Percentiles rank a stretch among this genome's conserved stretches.
phyloP scores from a whole-genome alignment of 495 filamentous ascomycete genomes.

The Immersiella caudata region DNA sequence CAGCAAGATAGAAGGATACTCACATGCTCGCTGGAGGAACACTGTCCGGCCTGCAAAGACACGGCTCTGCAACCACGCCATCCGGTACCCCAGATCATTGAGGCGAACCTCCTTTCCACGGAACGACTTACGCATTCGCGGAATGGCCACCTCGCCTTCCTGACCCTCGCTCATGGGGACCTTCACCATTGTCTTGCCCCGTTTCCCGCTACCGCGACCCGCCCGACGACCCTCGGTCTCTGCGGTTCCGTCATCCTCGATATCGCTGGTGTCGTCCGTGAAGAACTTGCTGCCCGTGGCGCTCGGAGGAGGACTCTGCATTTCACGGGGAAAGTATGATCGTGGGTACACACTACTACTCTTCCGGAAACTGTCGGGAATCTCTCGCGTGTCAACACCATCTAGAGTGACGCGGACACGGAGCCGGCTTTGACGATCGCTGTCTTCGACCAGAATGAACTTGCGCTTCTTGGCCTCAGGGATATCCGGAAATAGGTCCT shows the following conservation, averaged over 20 bases:
- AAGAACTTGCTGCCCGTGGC: slow-evolving; percentile 68
- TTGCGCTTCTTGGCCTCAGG: slow-evolving; percentile 89
- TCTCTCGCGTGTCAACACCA: slow-evolving; percentile 85
- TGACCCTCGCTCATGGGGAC: slow-evolving; percentile 69
- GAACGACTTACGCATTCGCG: slow-evolving; percentile 64
- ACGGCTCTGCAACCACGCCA: slow-evolving; percentile 92
- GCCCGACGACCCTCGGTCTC: slow-evolving; percentile 52
- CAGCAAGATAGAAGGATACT: slow-evolving; percentile 46
- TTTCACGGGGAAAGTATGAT: slow-evolving; percentile 84
- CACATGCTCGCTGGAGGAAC: slow-evolving; percentile 91
- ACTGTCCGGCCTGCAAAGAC: slow-evolving; percentile 81
- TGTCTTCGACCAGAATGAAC: slow-evolving; percentile 94
- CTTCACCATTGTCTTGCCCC: slow-evolving; percentile 43
- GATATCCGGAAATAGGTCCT: slow-evolving; percentile 78
- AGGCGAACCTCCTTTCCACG: slow-evolving; percentile 79
- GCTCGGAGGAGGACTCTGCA: slow-evolving; percentile 74
- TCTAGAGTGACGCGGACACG: slow-evolving; percentile 88
- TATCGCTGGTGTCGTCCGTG: slow-evolving; percentile 55
- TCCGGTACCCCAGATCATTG: slow-evolving; percentile 91
- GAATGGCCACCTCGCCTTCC: slow-evolving; percentile 71
- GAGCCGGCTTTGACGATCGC: slow-evolving; percentile 72
- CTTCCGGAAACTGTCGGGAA: slow-evolving; percentile 90
- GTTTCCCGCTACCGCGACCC: slow-evolving; percentile 31
- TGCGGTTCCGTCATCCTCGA: slow-evolving; percentile 59
- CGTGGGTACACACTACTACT: slow-evolving; percentile 86